Percentiles rank a stretch among this genome's conserved stretches.
Conservation (phyloP, 2,329 filamentous ascomycete species). For the Fusarium sp. region DNA sequence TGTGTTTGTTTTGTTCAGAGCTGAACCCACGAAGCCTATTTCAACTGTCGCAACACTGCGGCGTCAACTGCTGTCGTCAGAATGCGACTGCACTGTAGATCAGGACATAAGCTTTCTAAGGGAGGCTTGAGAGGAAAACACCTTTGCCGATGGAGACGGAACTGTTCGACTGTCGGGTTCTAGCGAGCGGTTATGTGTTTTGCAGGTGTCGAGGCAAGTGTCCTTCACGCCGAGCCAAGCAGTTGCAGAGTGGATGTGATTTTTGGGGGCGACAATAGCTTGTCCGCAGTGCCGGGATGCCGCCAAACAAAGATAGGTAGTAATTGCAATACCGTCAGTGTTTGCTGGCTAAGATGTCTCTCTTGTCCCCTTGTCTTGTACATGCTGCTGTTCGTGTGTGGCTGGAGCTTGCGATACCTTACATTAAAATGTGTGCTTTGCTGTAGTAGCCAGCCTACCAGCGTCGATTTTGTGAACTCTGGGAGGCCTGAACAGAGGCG, state of each 20-base stretch:
- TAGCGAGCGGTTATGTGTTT: conserved; percentile 31
- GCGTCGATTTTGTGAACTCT: background rate
- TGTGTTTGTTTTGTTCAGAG: conserved; percentile 28
- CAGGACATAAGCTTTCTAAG: background rate
- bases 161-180: background rate
- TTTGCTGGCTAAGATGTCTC: conserved; percentile 24
- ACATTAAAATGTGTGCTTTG: background rate
- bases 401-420: conserved; percentile 13
- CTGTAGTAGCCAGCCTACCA: background rate
- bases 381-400: background rate
- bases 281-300: conserved; percentile 32
- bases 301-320: conserved; percentile 4
- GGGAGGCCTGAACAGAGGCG: conserved; percentile 22
- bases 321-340: background rate
- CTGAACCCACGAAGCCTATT: conserved; percentile 4
- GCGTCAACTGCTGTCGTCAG: background rate
- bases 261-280: conserved; percentile 36
- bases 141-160: conserved; percentile 6
- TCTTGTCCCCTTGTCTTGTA: conserved; percentile 10
- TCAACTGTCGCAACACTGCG: background rate
- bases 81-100: background rate
- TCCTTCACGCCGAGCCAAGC: conserved; percentile 18
- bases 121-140: background rate
- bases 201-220: conserved; percentile 22
- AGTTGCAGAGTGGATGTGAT: conserved; percentile 27